Evolutionary conservation across 148 eudicot genomes (phyloP).

Genomic region (Amaranthus palmeri): DNA sequence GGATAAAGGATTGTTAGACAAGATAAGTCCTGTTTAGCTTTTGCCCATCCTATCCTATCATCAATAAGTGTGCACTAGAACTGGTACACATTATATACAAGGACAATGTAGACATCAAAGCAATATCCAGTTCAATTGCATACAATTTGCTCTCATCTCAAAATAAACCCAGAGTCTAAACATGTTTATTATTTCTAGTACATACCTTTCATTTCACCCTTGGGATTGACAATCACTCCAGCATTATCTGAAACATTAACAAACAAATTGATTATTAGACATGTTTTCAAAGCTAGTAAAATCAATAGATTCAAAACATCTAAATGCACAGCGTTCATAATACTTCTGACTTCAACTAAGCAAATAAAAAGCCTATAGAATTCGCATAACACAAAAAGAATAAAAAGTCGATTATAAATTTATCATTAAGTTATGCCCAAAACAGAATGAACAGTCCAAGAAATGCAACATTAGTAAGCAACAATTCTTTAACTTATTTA

Average conservation of each 20-base stretch:
- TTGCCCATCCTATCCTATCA: neutral
- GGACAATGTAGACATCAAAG: neutral
- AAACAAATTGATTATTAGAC: neutral
- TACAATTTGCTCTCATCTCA: neutral
- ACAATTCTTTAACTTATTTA: neutral
- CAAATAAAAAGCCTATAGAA: neutral
- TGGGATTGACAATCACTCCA: constrained; percentile 56
- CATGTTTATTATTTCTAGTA: neutral
- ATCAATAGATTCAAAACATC: neutral
- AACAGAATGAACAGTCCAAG: neutral
- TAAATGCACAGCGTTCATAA: neutral
- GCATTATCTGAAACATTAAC: constrained; percentile 41
- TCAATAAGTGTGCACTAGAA: neutral
- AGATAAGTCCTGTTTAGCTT: too few relatives aligned
- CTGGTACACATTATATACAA: neutral
- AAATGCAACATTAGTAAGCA: neutral
- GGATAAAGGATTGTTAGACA: too few relatives aligned
- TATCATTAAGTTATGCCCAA: neutral
- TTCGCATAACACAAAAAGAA: neutral
- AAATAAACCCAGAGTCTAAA: neutral
- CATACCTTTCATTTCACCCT: constrained; percentile 65
- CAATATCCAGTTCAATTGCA: neutral
- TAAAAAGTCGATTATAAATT: neutral
- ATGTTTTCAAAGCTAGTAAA: neutral
- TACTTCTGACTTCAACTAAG: neutral